A percentile compares a stretch with the other conserved stretches of the same genome.
phyloP scores from a whole-genome alignment of 169 alveolate genomes.

The Perkinsus marinus region DNA sequence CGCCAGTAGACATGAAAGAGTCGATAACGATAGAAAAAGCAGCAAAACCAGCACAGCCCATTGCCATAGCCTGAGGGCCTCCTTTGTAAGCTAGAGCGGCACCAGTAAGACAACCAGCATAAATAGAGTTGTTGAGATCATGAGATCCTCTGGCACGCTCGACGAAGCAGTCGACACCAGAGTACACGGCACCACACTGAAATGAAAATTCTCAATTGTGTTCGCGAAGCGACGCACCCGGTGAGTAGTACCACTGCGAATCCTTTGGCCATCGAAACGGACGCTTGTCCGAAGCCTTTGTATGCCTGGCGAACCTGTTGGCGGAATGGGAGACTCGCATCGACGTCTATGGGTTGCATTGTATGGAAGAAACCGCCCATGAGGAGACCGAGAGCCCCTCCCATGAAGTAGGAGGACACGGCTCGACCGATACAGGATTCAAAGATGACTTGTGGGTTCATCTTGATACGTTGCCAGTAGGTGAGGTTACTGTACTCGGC shows the following conservation, averaged over 20 bases:
- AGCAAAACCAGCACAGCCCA: slow-evolving; percentile 49
- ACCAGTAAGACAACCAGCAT: slow-evolving; percentile 56
- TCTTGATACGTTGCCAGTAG: not conserved
- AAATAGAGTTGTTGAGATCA: slow-evolving; percentile 43
- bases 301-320: slow-evolving; percentile 27
- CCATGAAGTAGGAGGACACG: not conserved
- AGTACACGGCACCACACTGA: slow-evolving; percentile 44
- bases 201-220: not conserved
- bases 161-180: slow-evolving; percentile 42
- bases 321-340: slow-evolving; percentile 18
- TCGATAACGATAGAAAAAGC: slow-evolving; percentile 48
- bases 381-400: slow-evolving; percentile 13
- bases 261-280: slow-evolving; percentile 17
- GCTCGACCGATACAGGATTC: not conserved
- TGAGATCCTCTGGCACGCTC: slow-evolving; percentile 39
- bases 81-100: slow-evolving; percentile 41
- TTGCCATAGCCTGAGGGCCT: slow-evolving; percentile 38
- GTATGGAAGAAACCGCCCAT: slow-evolving; percentile 31
- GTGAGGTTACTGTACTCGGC: not conserved
- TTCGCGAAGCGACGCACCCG: no score
- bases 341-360: slow-evolving; percentile 33
- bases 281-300: slow-evolving; percentile 16
- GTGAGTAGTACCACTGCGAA: slow-evolving; percentile 11
- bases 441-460: not conserved
- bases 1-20: slow-evolving; percentile 11